Conservation (phyloP, 352 stramenopile species). For the Elongisporangium prolatum region DNA sequence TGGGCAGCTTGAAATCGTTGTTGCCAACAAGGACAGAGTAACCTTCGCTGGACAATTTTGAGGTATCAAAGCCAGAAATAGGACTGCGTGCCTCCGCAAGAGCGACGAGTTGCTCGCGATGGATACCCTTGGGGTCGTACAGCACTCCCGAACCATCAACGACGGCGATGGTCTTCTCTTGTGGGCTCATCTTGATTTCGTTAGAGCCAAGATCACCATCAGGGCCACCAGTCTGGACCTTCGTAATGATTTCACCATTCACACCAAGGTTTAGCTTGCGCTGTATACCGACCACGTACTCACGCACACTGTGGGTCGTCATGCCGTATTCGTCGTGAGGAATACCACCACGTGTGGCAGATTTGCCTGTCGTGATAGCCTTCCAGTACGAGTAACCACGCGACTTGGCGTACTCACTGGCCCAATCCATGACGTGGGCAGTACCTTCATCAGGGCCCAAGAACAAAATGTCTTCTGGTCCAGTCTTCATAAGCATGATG, state of each 20-base stretch:
- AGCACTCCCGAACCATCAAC: slow-evolving; percentile 93
- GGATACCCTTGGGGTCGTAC: slow-evolving; percentile 93
- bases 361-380: slow-evolving; percentile 97
- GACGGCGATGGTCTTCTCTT: slow-evolving; percentile 95
- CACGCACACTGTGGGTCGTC: slow-evolving; percentile 95
- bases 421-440: slow-evolving; percentile 96
- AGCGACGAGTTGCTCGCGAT: slow-evolving; percentile 89
- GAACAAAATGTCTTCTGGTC: slow-evolving; percentile 95
- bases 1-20: slow-evolving; percentile 69
- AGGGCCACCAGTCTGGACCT: slow-evolving; percentile 96
- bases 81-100: slow-evolving; percentile 86
- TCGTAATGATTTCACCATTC: slow-evolving; percentile 87
- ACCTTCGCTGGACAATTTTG: slow-evolving; percentile 59
- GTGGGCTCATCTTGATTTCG: slow-evolving; percentile 95
- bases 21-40: slow-evolving; percentile 66
- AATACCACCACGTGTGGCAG: slow-evolving; percentile 91
- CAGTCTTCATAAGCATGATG: slow-evolving; percentile 95
- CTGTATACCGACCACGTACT: slow-evolving; percentile 95
- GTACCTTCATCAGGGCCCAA: slow-evolving; percentile 97
- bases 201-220: slow-evolving; percentile 98
- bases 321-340: slow-evolving; percentile 98
- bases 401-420: slow-evolving; percentile 90
- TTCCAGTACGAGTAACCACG: slow-evolving; percentile 93
- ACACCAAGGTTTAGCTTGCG: slow-evolving; percentile 88
- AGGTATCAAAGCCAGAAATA: slow-evolving; percentile 89